Base-by-base conservation (phyloP, 805 yeast genomes). In the Monosporozyma aquatica region DNA sequence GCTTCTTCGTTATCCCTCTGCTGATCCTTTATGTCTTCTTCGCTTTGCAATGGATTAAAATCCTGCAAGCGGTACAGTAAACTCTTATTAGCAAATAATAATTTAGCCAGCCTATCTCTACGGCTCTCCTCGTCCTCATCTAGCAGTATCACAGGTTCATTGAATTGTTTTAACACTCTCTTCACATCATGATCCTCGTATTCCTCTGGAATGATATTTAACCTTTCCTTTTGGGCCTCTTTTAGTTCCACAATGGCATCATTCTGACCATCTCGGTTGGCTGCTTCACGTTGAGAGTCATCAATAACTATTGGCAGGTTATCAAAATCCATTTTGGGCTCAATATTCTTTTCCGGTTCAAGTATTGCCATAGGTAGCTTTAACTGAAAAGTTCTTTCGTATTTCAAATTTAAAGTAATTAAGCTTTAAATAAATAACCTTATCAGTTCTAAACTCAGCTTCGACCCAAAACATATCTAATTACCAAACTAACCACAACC, bases 131-230 rank as follows among this genome's bases (percentile, higher is more conserved):
- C 69, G 39, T 72, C 79, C 56, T 87, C 95, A 1, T 78, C 80
- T 47, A 68, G 69, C 14, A 63, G 54, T 0, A 76, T 70, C 15
- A 72, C 69, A 4, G 87, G 86, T 53, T 80, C 78, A 4, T 73
- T 74, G 4, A 80, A 50, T 20, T 56, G 53, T 28, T 75, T 59
- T 35, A 87, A 66, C 33, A 60, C 55, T 10, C 44, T 48, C 37
- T 74, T 68, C 6, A 87, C 92, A 6, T 77, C 79, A 0, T 62
- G 74, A 52, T 86, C 95, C 21, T 70, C 66, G 0, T 86, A 78
- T 6, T 26, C 24, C 9, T 37, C 23, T 9, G 95, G 92, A 0
- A 80, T 69, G 22, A 63, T 8, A 11, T 55, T 36, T 14, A 56
- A 33, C 35, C 55, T 55, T 15, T 54, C 53, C 32, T 47, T 43